Evolutionary conservation across 23 red algal species (phyloP).

Genomic region (Gracilaria gracilis): DNA sequence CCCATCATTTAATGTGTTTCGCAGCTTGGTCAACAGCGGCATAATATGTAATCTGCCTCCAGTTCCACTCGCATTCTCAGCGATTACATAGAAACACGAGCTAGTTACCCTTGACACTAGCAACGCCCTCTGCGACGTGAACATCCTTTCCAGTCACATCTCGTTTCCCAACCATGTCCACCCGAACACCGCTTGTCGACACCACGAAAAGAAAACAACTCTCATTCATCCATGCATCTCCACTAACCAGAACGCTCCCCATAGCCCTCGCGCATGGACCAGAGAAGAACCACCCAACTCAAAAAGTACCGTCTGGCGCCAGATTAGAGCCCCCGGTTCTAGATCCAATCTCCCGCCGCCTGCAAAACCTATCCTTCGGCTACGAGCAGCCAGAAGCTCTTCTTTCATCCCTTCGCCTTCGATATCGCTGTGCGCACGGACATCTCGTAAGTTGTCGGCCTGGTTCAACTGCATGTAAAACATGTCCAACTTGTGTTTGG

Average conservation of each 20-base stretch:
- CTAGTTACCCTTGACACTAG: no score
- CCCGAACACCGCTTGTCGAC: no score
- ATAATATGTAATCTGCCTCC: no score
- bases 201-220: neutral
- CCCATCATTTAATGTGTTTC: no score
- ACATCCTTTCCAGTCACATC: no score
- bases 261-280: neutral
- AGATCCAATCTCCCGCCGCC: neutral
- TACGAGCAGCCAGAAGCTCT: neutral
- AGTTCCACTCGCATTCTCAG: no score
- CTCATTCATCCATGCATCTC: neutral
- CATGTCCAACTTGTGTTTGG: slow-evolving; percentile 1
- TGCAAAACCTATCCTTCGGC: slow-evolving; percentile 12
- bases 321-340: neutral
- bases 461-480: slow-evolving; percentile 6
- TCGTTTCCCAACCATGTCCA: no score
- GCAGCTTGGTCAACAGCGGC: no score
- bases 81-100: no score
- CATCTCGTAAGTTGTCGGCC: slow-evolving; percentile 9
- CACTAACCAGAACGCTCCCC: neutral
- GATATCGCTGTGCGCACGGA: slow-evolving; percentile 19
- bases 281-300: neutral
- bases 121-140: no score
- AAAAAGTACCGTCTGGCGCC: neutral
- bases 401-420: neutral